Percentiles rank a stretch among this genome's conserved stretches.
These are phyloP conservation scores for Claviceps sp. DNA, from an alignment of 2,329 filamentous ascomycete species.

Conservation along the genomic window DNA sequence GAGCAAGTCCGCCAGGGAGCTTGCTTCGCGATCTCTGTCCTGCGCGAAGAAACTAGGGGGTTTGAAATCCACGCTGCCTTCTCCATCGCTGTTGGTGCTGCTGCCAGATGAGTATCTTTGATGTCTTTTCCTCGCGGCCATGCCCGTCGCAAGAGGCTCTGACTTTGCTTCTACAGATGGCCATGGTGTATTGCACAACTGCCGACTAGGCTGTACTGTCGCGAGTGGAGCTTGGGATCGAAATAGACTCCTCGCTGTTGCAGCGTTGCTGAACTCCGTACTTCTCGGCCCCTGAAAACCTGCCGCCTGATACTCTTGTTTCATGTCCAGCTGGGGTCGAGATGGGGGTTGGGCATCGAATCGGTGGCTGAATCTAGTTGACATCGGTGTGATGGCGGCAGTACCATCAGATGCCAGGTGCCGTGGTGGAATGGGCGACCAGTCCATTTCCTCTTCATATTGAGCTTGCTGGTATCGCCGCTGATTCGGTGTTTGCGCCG, in stretches of 20 bases:
- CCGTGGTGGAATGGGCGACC: conserved; percentile 48
- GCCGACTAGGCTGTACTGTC: conserved; percentile 51
- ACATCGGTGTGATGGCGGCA: conserved; percentile 17
- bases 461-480: conserved; percentile 12
- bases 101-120: conserved; percentile 2
- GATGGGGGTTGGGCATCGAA: conserved; percentile 32
- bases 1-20: conserved; percentile 30
- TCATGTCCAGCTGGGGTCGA: conserved; percentile 10
- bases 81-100: conserved; percentile 4
- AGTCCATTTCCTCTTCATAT: conserved; percentile 56
- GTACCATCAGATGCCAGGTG: conserved; percentile 41
- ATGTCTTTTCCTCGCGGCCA: conserved; percentile 21
- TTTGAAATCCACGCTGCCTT: conserved; percentile 32
- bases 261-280: neutral
- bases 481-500: conserved; percentile 6
- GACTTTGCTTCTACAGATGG: conserved; percentile 33
- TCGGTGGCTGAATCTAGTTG: conserved; percentile 22
- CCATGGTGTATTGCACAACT: conserved; percentile 47
- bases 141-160: conserved; percentile 28
- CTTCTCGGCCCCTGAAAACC: too few relatives aligned
- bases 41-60: conserved; percentile 49
- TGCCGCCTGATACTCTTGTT: too few relatives aligned
- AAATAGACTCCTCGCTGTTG: conserved; percentile 39
- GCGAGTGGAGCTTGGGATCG: conserved; percentile 58
- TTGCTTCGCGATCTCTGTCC: conserved; percentile 22